Evolutionary conservation across 2,329 filamentous ascomycete species (phyloP).

Genomic region (Aureobasidium sp.): DNA sequence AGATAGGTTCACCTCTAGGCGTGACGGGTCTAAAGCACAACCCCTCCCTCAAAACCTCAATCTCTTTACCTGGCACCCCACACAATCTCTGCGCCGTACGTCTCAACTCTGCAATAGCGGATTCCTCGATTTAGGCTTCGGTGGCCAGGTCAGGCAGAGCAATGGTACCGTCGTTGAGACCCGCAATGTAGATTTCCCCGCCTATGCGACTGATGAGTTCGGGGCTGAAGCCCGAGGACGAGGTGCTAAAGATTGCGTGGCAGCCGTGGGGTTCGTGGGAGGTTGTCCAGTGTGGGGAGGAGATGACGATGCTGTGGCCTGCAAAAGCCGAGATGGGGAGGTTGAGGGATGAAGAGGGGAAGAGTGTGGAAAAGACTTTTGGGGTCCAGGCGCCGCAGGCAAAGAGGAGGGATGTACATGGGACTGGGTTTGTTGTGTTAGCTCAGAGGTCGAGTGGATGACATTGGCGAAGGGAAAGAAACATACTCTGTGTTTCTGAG

Average conservation of each 20-base stretch:
- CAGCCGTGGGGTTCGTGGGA: constrained; percentile 44
- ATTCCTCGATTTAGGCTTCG: constrained; percentile 41
- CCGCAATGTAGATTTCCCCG: constrained; percentile 66
- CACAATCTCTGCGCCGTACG: constrained; percentile 45
- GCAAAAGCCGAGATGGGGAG: constrained; percentile 58
- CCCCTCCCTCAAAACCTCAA: constrained; percentile 57
- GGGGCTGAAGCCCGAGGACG: constrained; percentile 54
- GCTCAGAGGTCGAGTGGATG: constrained; percentile 35
- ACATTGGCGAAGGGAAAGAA: not conserved
- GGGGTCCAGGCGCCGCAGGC: constrained; percentile 67
- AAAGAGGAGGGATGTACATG: constrained; percentile 60
- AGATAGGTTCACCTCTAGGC: constrained; percentile 55
- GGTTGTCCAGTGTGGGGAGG: constrained; percentile 48
- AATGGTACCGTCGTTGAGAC: constrained; percentile 57
- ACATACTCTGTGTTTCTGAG: not conserved
- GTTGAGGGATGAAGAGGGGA: constrained; percentile 46
- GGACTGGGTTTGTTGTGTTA: constrained; percentile 32
- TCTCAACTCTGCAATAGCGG: constrained; percentile 46
- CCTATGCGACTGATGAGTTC: constrained; percentile 63
- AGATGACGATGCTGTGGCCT: constrained; percentile 65
- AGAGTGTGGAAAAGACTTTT: constrained; percentile 57
- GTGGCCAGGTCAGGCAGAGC: constrained; percentile 32
- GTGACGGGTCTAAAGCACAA: constrained; percentile 70
- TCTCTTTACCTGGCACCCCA: constrained; percentile 40
- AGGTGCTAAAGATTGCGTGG: constrained; percentile 63